Evolutionary conservation across 169 alveolate genomes (phyloP).

Genomic region (Plasmodium fragile): DNA sequence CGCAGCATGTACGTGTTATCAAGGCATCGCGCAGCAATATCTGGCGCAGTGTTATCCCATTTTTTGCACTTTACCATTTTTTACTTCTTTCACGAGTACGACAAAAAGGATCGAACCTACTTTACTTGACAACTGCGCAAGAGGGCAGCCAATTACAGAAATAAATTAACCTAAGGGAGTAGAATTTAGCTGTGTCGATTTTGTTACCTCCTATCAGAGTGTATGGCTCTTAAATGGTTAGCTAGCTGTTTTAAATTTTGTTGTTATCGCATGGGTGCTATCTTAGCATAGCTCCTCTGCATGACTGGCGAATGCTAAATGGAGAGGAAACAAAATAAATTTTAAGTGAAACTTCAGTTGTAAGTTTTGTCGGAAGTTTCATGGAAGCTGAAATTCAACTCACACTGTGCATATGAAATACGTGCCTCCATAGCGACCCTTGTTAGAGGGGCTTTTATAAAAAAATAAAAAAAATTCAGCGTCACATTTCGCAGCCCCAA

Average conservation of each 20-base stretch:
- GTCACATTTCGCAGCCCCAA: background rate
- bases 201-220: background rate
- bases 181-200: background rate
- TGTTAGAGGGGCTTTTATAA: background rate
- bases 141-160: background rate
- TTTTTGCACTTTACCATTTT: conserved; percentile 27
- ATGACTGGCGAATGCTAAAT: background rate
- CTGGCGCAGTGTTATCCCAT: background rate
- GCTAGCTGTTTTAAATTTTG: background rate
- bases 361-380: background rate
- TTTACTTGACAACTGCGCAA: background rate
- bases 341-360: background rate
- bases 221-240: background rate
- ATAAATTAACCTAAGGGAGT: background rate
- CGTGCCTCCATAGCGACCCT: background rate
- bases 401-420: background rate
- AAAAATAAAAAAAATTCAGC: background rate
- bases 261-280: background rate
- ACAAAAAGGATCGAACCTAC: background rate
- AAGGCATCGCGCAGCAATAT: background rate
- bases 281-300: background rate
- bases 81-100: background rate
- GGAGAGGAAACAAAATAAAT: background rate
- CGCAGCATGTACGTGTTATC: background rate
- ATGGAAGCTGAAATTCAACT: background rate